Conservation (phyloP, 2,329 filamentous ascomycete species). For the Aspergillus calidoustus region DNA sequence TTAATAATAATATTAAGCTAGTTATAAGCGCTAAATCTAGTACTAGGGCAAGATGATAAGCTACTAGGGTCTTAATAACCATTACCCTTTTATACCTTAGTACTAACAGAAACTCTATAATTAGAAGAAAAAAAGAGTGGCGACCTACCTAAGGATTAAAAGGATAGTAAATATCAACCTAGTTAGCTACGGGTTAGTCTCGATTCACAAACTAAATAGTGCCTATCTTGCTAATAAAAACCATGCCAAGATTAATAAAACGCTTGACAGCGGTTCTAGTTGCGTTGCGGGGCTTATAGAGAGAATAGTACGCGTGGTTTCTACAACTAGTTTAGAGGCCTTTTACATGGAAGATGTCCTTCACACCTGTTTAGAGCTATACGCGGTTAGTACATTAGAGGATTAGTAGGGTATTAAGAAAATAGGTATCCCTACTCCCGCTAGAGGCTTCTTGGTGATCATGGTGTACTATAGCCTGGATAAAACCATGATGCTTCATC, state of each 20-base stretch:
- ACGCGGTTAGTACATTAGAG: background rate
- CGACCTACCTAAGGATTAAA: constrained; percentile 39
- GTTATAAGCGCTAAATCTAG: constrained; percentile 37
- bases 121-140: background rate
- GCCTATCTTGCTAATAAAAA: constrained; percentile 44
- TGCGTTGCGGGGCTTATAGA: constrained; percentile 53
- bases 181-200: constrained; percentile 34
- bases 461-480: constrained; percentile 64
- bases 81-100: too few relatives aligned
- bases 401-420: background rate
- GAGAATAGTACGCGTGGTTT: constrained; percentile 61
- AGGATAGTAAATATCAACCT: constrained; percentile 43
- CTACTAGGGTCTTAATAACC: constrained; percentile 36
- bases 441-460: constrained; percentile 59
- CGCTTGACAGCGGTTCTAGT: constrained; percentile 59
- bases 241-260: constrained; percentile 64
- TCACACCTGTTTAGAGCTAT: constrained; percentile 58
- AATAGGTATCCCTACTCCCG: too few relatives aligned
- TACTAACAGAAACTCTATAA: too few relatives aligned
- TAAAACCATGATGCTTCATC: constrained; percentile 55
- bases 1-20: constrained; percentile 36
- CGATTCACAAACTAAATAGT: constrained; percentile 41
- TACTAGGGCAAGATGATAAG: constrained; percentile 27
- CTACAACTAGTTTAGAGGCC: constrained; percentile 63
- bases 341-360: constrained; percentile 65